Conservation (phyloP, 73 alveolate genomes). For the Effrenium voratum region DNA sequence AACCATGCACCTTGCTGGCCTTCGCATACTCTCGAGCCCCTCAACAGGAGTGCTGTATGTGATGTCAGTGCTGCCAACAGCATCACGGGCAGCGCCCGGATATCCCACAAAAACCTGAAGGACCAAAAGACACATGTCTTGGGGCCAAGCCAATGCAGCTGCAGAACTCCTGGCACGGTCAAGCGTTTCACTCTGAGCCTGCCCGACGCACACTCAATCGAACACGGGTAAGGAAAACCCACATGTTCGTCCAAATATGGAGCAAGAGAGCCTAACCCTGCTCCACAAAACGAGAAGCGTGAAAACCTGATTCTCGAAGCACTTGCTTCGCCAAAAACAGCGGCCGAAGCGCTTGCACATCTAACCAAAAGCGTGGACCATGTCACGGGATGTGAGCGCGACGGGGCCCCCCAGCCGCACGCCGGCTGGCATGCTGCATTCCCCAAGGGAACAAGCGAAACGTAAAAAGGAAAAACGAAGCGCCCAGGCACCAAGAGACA, state of each 20-base stretch:
- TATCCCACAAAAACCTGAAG: background rate
- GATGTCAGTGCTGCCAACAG: background rate
- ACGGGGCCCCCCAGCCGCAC: too few species aligned
- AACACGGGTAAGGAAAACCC: background rate
- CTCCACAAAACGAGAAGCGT: background rate
- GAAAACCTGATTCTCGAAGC: background rate
- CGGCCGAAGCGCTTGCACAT: too few species aligned
- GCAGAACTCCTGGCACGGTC: constrained; percentile 27
- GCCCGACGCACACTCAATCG: background rate
- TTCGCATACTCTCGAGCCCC: constrained; percentile 61
- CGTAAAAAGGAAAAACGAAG: too few species aligned
- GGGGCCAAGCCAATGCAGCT: constrained; percentile 41
- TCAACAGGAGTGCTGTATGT: background rate
- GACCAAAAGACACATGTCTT: background rate
- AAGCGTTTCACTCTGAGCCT: background rate
- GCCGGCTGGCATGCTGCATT: too few species aligned
- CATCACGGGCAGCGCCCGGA: background rate
- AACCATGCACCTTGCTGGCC: constrained; percentile 42
- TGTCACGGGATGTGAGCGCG: too few species aligned
- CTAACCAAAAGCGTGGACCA: too few species aligned
- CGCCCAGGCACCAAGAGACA: too few species aligned
- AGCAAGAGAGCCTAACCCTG: background rate
- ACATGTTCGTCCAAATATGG: too few species aligned
- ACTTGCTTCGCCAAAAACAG: background rate
- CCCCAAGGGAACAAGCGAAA: too few species aligned